Conservation (phyloP, 345 rosid species). For the Euclidium syriacum region DNA sequence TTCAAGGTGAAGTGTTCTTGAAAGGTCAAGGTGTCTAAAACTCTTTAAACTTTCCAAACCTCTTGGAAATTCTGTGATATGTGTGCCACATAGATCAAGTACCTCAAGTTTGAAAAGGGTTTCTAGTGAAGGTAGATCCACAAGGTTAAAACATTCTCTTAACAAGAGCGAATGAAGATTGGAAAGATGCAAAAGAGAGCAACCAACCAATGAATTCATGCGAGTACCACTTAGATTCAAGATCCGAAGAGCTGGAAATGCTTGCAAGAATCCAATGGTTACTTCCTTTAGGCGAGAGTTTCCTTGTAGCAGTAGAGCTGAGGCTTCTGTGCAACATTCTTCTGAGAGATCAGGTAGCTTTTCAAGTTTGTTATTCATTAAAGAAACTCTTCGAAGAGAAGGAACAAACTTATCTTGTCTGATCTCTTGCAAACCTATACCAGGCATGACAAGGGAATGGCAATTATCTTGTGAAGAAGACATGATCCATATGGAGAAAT, state of each 20-base stretch:
- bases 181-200: not conserved
- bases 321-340: not conserved
- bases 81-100: slow-evolving; percentile 32
- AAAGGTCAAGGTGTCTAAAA: slow-evolving; percentile 22
- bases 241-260: slow-evolving; percentile 24
- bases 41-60: slow-evolving; percentile 17
- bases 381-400: slow-evolving; percentile 29
- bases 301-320: slow-evolving; percentile 24
- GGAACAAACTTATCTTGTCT: not conserved
- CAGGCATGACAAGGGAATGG: slow-evolving; percentile 21
- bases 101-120: slow-evolving; percentile 24
- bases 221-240: slow-evolving; percentile 26
- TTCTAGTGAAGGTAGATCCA: slow-evolving; percentile 24
- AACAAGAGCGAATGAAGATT: slow-evolving; percentile 21
- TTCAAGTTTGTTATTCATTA: slow-evolving; percentile 26
- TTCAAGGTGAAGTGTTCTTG: slow-evolving; percentile 23
- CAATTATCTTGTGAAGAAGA: not conserved
- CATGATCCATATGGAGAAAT: slow-evolving; percentile 35
- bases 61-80: slow-evolving; percentile 24
- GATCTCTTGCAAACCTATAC: slow-evolving; percentile 8
- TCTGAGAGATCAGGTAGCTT: slow-evolving; percentile 5
- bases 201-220: slow-evolving; percentile 23
- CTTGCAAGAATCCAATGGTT: slow-evolving; percentile 22
- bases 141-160: slow-evolving; percentile 18
- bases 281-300: slow-evolving; percentile 12